Evolutionary conservation across 2,329 filamentous ascomycete genomes (phyloP), one percentile per base, ranked within the genome.

Genomic region (Colletotrichum abscissum): DNA sequence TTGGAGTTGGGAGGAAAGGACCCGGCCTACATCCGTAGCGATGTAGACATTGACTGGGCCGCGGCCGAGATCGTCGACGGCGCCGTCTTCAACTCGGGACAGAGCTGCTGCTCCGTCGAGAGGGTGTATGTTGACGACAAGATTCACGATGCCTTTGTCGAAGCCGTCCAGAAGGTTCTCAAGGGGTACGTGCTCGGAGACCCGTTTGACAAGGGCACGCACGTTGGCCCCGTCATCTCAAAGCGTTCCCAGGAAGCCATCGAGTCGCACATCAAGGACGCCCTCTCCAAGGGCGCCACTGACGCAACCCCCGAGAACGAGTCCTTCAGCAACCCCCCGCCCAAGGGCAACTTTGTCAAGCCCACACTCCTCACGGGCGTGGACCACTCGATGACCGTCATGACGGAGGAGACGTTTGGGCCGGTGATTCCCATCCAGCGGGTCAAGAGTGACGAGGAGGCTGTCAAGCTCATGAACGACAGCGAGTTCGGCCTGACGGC

Each of bases 51-150:
- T 60, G 91, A 91, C 60, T 98, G 95, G 96, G 95, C 93, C 0
- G 96, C 96, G 0, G 95, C 94, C 77, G 95, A 98, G 84, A 97
- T 98, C 78, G 95, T 98, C 16, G 96, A 98, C 78, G 96, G 96
- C 24, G 92, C 95, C n/a, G 88, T 98, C 70, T 98, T 98, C 88
- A 98, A 98, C 86, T 98, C 95, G 64, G 96, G 96, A n/a, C 96
- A 98, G 86, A 97, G 95, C 81, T 98, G 96, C 87, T 98, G 96
- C 84, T 94, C 95, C 28, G 88, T 98, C 67, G 96, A 98, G 85
- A 89, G 96, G 42, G 91, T 98, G 24, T 98, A 98, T 79, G 95
- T 98, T 5, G 92, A 97, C 78, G 93, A 94, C 79, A 92, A 90
- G 77, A 90, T 98, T 63, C 92, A 98, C 81, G 95, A 97, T 78